Percentiles rank a stretch among this genome's conserved stretches.
Conservation (phyloP, 768 basidiomycete genomes). For the Gloeostereum incarnatum region DNA sequence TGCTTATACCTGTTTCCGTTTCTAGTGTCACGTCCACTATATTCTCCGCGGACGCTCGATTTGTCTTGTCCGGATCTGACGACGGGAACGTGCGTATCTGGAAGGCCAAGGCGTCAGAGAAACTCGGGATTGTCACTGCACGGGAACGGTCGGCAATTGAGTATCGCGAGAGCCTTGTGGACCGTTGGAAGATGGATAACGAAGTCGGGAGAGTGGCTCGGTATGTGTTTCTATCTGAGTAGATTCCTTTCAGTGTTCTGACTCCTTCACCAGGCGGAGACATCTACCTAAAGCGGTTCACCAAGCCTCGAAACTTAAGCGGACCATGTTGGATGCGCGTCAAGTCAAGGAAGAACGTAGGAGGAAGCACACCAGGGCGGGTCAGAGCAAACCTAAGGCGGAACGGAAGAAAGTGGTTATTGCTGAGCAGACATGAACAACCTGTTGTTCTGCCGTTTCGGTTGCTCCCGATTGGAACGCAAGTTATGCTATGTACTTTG, state of each 20-base stretch:
- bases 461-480: no score
- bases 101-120: conserved; percentile 91
- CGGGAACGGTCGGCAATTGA: conserved; percentile 88
- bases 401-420: conserved; percentile 87
- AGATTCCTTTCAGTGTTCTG: conserved; percentile 1
- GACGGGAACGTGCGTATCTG: conserved; percentile 93
- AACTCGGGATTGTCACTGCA: conserved; percentile 83
- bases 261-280: conserved; percentile 39
- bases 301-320: conserved; percentile 79
- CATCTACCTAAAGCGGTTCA: conserved; percentile 90
- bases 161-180: conserved; percentile 81
- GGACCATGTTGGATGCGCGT: conserved; percentile 84
- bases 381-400: conserved; percentile 80
- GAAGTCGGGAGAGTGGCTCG: conserved; percentile 77
- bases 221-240: conserved; percentile 29
- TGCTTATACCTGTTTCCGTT: conserved; percentile 1
- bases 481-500: no score
- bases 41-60: conserved; percentile 87
- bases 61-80: conserved; percentile 85
- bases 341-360: conserved; percentile 92
- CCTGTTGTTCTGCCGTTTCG: no score
- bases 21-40: conserved; percentile 78
- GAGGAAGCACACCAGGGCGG: conserved; percentile 80
- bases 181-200: conserved; percentile 80
- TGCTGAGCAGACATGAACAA: conserved; percentile 67